Base-by-base conservation (phyloP, 805 yeast genomes). In the Metschnikowia vanudenii region DNA sequence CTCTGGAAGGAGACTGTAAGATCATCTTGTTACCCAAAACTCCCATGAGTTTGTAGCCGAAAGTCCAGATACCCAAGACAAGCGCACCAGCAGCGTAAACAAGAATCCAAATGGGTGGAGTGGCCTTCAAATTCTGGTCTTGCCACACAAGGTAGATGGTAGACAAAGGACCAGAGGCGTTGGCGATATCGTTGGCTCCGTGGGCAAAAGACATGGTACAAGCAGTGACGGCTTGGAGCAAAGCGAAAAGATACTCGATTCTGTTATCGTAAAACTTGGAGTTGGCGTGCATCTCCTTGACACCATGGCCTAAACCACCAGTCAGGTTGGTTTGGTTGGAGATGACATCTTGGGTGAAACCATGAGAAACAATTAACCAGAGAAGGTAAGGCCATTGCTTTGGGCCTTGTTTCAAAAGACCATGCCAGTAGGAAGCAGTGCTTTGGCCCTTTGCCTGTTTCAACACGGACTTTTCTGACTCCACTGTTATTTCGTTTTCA, bases 191-290 rank as follows among this genome's bases (percentile, higher is more conserved):
- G 60, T 85, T 85, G 33, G 92, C 83, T 46, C 92, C 92, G 60
- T 85, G 92, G 6, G 91, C 88, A 64, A 85, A 84, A 1, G 91
- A 84, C 84, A 84, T 84, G 41, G 89, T 84, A 55, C 82, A 77
- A 13, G 92, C 91, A 35, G 91, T 84, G 52, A 84, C 65, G 43
- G 81, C 83, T 66, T 85, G 92, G 45, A 84, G 68, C 51, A 84
- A 69, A 3, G 91, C 79, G 62, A 78, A 85, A 53, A 85, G 64
- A 62, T 75, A 82, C 67, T 85, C 92, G 47, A 82, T 69, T 63
- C 81, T 81, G 76, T 80, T 81, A 61, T 84, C 87, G 65, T 85
- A 85, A 57, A 75, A 80, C 63, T 80, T 82, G 49, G 89, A 80
- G 47, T 70, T 69, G 29, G 69, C 53, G 62, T 83, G 87, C 75